phyloP scores from a whole-genome alignment of 2,329 filamentous ascomycete genomes.

The Ceratocystis harringtonii region DNA sequence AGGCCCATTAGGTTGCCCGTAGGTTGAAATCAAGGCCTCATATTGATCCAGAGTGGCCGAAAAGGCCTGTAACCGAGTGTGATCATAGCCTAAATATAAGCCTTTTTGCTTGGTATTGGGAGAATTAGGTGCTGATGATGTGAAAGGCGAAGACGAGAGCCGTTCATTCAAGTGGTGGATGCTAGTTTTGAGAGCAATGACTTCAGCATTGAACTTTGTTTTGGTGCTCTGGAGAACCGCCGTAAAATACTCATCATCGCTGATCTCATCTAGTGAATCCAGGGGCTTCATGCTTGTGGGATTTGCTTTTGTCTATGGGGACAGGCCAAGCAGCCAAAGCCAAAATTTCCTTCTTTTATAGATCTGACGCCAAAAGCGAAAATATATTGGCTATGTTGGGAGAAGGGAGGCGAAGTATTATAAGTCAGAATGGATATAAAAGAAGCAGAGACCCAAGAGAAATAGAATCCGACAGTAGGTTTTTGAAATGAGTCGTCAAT shows the following conservation, averaged over 20 bases:
- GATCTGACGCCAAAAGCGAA: neutral
- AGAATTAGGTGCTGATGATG: neutral
- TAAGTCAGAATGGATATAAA: neutral
- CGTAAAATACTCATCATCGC: constrained; percentile 14
- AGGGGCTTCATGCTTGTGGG: constrained; percentile 12
- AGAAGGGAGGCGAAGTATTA: neutral
- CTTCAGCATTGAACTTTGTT: constrained; percentile 8
- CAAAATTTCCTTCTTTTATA: neutral
- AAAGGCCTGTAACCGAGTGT: neutral
- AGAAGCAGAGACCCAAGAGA: neutral
- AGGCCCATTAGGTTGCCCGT: neutral
- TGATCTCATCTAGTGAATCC: constrained; percentile 14
- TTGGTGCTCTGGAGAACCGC: constrained; percentile 13
- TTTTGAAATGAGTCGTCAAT: neutral
- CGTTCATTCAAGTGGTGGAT: constrained; percentile 14
- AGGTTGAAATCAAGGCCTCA: constrained; percentile 2
- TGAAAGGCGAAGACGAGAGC: neutral
- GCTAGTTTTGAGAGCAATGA: constrained; percentile 14
- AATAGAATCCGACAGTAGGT: neutral
- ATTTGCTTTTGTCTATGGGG: neutral
- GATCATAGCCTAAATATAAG: neutral
- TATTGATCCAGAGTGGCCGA: constrained; percentile 13
- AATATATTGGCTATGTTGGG: neutral
- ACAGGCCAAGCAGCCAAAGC: neutral
- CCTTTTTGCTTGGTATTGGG: neutral